Evolutionary conservation across 257 asterid species (phyloP).

Genomic region (Plantago ovata): DNA sequence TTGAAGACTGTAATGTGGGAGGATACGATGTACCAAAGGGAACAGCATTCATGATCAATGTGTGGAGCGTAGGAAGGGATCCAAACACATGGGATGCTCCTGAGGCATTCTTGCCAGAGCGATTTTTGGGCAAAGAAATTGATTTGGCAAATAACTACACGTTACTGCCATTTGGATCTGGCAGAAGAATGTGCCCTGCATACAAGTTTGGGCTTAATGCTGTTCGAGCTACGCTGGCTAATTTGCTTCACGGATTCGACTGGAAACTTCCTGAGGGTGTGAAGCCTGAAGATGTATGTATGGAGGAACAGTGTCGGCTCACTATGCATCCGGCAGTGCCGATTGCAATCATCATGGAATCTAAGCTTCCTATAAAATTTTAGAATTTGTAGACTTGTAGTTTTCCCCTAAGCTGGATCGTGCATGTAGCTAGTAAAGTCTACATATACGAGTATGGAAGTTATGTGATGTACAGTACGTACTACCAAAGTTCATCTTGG

Average conservation of each 20-base stretch:
- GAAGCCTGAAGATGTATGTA: conserved; percentile 23
- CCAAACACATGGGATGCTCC: conserved; percentile 4
- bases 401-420: too few relatives aligned
- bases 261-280: conserved; percentile 23
- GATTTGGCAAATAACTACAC: conserved; percentile 17
- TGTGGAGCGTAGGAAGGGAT: conserved; percentile 19
- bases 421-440: too few relatives aligned
- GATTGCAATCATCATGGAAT: too few relatives aligned
- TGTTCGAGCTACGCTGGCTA: conserved; percentile 17
- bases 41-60: conserved; percentile 4
- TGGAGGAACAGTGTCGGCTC: conserved; percentile 30
- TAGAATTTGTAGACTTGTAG: too few relatives aligned
- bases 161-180: conserved; percentile 21
- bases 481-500: too few relatives aligned
- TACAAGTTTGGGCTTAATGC: conserved; percentile 21
- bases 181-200: conserved; percentile 21
- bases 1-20: conserved; percentile 21
- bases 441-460: too few relatives aligned
- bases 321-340: conserved; percentile 22
- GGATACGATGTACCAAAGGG: conserved; percentile 20
- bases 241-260: conserved; percentile 27
- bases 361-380: too few relatives aligned
- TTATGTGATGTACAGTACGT: too few relatives aligned
- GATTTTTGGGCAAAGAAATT: conserved; percentile 14
- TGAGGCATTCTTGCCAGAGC: conserved; percentile 15